Percentiles rank a stretch among this genome's conserved stretches.
phyloP scores from a whole-genome alignment of 306 rosid genomes.

The Ormosia emarginata region DNA sequence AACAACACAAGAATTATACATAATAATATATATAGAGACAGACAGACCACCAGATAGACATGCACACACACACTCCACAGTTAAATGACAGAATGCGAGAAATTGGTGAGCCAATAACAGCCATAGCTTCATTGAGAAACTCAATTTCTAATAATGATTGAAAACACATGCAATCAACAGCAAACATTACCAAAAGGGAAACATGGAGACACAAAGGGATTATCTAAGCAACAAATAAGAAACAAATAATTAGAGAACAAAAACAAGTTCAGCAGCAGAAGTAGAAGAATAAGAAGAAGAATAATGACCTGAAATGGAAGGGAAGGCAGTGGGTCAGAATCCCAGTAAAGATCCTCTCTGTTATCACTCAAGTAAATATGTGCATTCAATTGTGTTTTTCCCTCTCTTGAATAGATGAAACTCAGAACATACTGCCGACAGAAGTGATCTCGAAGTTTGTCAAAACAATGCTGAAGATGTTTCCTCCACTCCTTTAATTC shows the following conservation, averaged over 20 bases:
- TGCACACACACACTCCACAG: not conserved
- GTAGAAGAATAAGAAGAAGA: constrained; percentile 27
- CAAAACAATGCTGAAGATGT: constrained; percentile 88
- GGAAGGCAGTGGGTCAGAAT: constrained; percentile 69
- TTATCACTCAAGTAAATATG: constrained; percentile 65
- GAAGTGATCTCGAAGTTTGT: constrained; percentile 93
- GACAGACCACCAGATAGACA: not conserved
- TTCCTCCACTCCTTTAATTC: constrained; percentile 96
- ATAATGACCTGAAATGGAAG: constrained; percentile 93
- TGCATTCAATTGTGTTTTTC: constrained; percentile 80
- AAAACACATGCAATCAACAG: constrained; percentile 5
- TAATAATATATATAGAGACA: not conserved
- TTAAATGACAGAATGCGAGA: not conserved
- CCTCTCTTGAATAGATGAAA: constrained; percentile 98
- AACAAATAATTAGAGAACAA: not conserved
- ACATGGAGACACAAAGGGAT: constrained; percentile 8
- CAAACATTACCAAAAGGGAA: not conserved
- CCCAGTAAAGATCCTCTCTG: constrained; percentile 65
- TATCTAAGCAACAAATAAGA: not conserved
- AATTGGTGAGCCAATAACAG: not conserved
- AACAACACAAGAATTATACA: not conserved
- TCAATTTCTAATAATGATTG: constrained; percentile 5
- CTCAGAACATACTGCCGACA: constrained; percentile 81
- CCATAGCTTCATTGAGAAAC: constrained; percentile 2
- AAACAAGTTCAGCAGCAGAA: constrained; percentile 5